Base-by-base conservation (phyloP, 2,329 filamentous ascomycete species). In the Verticillium zaregamsianum region DNA sequence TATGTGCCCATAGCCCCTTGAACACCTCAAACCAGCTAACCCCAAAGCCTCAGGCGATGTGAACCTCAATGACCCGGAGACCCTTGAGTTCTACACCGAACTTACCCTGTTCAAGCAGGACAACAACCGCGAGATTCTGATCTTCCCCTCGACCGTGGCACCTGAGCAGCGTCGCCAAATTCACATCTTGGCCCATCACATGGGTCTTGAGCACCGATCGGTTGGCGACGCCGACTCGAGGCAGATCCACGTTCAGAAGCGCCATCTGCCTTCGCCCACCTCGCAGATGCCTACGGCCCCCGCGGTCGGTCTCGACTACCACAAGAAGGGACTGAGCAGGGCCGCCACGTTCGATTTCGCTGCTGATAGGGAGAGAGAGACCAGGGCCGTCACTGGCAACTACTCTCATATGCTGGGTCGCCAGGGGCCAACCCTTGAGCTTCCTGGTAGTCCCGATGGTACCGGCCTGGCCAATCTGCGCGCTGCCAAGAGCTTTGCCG, bases 331-430 rank as follows among this genome's bases (percentile, higher is more conserved):
- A 5, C 81, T 99, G 39, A 97, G 93, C 78, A 90, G 95, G 65
- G 93, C 95, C 17, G 95, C 95, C n/a, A 98, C 95, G 2, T 97
- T 96, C 67, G 95, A 98, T 75, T 98, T 98, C 75, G 93, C 91
- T 66, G 90, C 93, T 65, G 87, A 91, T 59, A 85, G 91, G 60
- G 90, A 90, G 64, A 89, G 91, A 59, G 90, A 90, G 64, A 89
- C 90, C 25, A 78, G 83, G 23, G 80, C 79, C 35, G 88, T 88
- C 23, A 82, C 82, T 57, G 87, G 85, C 66, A 90, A 90, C 66
- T 94, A 93, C 68, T 70, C 75, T 66, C 88, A 88, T 69, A 86
- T 90, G 2, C 84, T 97, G 63, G 89, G 91, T 25, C 88, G 94
- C 66, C 92, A 94, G 67, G 89, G 90, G 32, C 91, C 91, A 33